Evolutionary conservation across 1,284 basidiomycete species (phyloP).

Genomic region (Ceratobasidium sp.): DNA sequence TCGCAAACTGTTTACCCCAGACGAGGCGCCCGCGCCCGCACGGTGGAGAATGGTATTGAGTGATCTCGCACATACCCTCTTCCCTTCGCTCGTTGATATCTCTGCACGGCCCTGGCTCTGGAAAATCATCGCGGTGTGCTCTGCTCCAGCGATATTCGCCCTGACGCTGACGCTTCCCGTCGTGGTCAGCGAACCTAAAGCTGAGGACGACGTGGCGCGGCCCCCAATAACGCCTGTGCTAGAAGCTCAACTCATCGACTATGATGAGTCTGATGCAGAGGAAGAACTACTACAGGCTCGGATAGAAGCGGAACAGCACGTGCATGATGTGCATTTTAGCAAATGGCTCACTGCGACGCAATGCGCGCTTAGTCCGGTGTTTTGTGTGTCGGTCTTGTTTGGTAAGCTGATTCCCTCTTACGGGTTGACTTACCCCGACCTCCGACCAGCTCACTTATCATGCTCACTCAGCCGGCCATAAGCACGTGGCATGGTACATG

Average conservation of each 20-base stretch:
- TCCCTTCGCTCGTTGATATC: conserved; percentile 89
- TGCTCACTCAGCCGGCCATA: conserved; percentile 65
- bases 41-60: conserved; percentile 26
- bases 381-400: conserved; percentile 80
- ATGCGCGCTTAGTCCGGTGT: conserved; percentile 83
- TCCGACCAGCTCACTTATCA: conserved; percentile 11
- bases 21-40: conserved; percentile 24
- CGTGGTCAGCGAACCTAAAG: conserved; percentile 76
- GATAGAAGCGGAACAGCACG: conserved; percentile 47
- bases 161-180: conserved; percentile 94
- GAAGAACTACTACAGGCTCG: conserved; percentile 60
- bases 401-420: conserved; percentile 63
- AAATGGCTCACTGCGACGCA: conserved; percentile 87
- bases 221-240: conserved; percentile 23
- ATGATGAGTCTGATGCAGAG: conserved; percentile 52
- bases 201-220: conserved; percentile 59
- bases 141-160: conserved; percentile 87
- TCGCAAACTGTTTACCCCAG: conserved; percentile 43
- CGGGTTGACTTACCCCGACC: conserved; percentile 5
- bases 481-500: conserved; percentile 70
- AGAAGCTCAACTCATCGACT: conserved; percentile 38
- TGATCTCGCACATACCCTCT: conserved; percentile 70
- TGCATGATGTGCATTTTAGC: conserved; percentile 77
- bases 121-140: conserved; percentile 82
- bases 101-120: conserved; percentile 69